Evolutionary conservation across 2,329 filamentous ascomycete species (phyloP).

Genomic region (Stagonosporopsis chrysanthemi): DNA sequence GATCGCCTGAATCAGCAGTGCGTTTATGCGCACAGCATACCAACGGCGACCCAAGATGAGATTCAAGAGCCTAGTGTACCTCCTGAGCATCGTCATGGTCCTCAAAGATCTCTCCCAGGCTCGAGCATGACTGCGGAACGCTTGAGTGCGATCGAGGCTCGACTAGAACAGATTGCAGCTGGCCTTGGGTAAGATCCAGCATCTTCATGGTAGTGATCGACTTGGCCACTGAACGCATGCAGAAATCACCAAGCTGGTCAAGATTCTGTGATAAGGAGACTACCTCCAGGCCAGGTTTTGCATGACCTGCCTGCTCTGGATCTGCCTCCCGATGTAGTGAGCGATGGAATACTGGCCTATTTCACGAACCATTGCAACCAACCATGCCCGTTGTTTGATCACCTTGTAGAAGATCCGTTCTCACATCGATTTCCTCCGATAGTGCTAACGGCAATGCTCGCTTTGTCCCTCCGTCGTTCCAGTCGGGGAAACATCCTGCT

Average conservation of each 20-base stretch:
- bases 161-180: background rate
- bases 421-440: background rate
- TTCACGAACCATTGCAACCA: background rate
- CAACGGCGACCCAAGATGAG: background rate
- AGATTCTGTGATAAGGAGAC: background rate
- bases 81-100: background rate
- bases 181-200: background rate
- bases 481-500: background rate
- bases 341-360: background rate
- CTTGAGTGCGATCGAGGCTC: background rate
- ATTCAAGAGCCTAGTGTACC: background rate
- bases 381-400: background rate
- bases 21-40: background rate
- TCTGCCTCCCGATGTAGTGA: background rate
- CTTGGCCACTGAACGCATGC: background rate
- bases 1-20: background rate
- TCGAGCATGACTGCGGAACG: background rate
- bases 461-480: background rate
- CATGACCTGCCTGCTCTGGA: background rate
- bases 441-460: background rate
- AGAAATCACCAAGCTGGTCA: background rate
- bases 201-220: background rate
- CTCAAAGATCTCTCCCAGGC: background rate
- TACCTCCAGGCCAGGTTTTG: background rate
- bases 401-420: background rate